A percentile compares a stretch with the other conserved stretches of the same genome.
phyloP scores from a whole-genome alignment of 1,284 basidiomycete genomes.

The Leccinum cinnamomeum region DNA sequence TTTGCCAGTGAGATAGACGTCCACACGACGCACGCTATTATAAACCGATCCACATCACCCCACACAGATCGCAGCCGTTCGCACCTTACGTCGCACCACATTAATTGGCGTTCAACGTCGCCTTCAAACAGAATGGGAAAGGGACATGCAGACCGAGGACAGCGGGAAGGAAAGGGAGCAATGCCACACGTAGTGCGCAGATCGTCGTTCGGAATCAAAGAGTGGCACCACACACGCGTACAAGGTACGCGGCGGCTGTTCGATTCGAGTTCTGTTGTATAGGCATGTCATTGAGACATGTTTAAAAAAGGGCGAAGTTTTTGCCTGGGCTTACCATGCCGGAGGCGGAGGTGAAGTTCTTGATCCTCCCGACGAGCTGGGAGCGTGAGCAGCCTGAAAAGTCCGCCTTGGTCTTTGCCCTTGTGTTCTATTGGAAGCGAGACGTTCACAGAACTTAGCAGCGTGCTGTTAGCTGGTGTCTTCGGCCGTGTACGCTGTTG shows the following conservation, averaged over 20 bases:
- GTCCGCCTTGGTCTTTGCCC: slow-evolving; percentile 36
- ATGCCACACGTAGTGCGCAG: neutral
- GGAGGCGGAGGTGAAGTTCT: slow-evolving; percentile 60
- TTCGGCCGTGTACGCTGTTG: slow-evolving; percentile 66
- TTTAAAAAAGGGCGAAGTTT: slow-evolving; percentile 13
- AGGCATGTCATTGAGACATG: slow-evolving; percentile 12
- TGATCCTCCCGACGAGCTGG: slow-evolving; percentile 64
- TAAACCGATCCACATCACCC: slow-evolving; percentile 48
- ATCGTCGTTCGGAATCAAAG: slow-evolving; percentile 22
- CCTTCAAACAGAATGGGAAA: slow-evolving; percentile 46
- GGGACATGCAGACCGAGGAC: slow-evolving; percentile 1
- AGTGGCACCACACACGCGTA: neutral
- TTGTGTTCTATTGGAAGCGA: slow-evolving; percentile 42
- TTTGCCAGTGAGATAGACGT: slow-evolving; percentile 89
- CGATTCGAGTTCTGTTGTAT: slow-evolving; percentile 2
- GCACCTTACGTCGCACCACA: slow-evolving; percentile 35
- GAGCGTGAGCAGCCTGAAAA: slow-evolving; percentile 58
- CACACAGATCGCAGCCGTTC: slow-evolving; percentile 79
- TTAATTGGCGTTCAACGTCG: slow-evolving; percentile 64
- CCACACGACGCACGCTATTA: slow-evolving; percentile 56
- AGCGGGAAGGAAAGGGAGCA: slow-evolving; percentile 11
- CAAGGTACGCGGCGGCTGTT: neutral
- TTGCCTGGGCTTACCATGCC: slow-evolving; percentile 49
- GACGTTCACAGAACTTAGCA: slow-evolving; percentile 27
- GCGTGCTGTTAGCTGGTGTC: slow-evolving; percentile 14